phyloP scores from a whole-genome alignment of 2,329 filamentous ascomycete genomes.

The Aspergillus jensenii region DNA sequence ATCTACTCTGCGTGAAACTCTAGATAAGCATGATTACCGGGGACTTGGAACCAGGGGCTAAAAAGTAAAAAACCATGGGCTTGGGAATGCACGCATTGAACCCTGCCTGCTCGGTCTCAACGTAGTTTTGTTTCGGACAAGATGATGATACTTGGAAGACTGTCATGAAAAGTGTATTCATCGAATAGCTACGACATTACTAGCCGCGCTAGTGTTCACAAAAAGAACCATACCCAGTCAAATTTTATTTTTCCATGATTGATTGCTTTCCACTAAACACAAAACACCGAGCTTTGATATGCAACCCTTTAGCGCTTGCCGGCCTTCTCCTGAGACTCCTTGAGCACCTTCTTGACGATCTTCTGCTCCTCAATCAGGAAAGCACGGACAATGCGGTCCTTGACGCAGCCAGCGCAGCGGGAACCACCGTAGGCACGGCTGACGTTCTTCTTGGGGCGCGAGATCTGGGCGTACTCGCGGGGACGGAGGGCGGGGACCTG shows the following conservation, averaged over 20 bases:
- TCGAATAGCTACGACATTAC: slow-evolving; percentile 29
- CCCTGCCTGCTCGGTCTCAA: background rate
- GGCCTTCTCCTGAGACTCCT: slow-evolving; percentile 82
- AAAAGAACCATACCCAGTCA: slow-evolving; percentile 36
- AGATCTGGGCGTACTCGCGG: slow-evolving; percentile 95
- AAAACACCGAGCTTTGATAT: slow-evolving; percentile 37
- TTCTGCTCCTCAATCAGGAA: slow-evolving; percentile 99
- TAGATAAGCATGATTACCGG: background rate
- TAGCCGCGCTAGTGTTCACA: slow-evolving; percentile 32
- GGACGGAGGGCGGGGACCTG: slow-evolving; percentile 95
- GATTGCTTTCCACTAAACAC: slow-evolving; percentile 34
- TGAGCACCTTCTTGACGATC: slow-evolving; percentile 99
- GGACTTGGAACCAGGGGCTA: background rate
- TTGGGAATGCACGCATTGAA: background rate
- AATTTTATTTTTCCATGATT: slow-evolving; percentile 33
- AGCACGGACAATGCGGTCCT: slow-evolving; percentile 94
- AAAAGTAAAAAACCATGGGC: background rate
- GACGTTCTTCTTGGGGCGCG: slow-evolving; percentile 99
- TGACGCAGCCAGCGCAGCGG: slow-evolving; percentile 97
- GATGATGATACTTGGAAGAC: background rate
- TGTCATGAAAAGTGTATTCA: slow-evolving; percentile 34
- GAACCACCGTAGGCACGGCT: slow-evolving; percentile 98
- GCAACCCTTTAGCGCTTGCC: slow-evolving; percentile 43
- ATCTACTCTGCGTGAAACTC: background rate
- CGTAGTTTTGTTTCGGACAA: background rate